These are phyloP conservation scores for Bipolaris victoriae DNA, from an alignment of 2,329 filamentous ascomycete genomes.

Conservation along the genomic window DNA sequence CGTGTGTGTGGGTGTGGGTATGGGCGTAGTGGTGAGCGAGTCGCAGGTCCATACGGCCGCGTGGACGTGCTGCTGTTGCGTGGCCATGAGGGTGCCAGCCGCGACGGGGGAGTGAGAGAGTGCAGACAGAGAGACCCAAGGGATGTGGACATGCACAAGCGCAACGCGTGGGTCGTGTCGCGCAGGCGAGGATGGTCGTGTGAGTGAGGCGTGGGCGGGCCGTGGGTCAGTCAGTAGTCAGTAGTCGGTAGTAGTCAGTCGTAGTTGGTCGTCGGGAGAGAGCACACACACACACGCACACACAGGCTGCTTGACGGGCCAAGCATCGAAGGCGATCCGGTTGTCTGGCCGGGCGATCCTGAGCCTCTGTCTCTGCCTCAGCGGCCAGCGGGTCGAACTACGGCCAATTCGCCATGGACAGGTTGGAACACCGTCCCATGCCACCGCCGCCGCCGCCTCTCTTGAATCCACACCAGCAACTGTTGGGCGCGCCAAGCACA, in stretches of 20 bases:
- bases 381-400: background rate
- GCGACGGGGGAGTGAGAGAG: slow-evolving; percentile 20
- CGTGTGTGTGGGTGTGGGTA: slow-evolving; percentile 4
- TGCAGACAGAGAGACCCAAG: slow-evolving; percentile 31
- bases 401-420: background rate
- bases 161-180: slow-evolving; percentile 32
- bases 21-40: slow-evolving; percentile 6
- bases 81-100: slow-evolving; percentile 37
- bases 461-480: background rate
- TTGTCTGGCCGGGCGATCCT: slow-evolving; percentile 15
- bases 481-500: background rate
- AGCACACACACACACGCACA: background rate
- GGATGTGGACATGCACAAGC: slow-evolving; percentile 38
- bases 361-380: background rate
- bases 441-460: background rate
- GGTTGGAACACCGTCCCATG: background rate
- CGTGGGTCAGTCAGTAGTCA: slow-evolving; percentile 3
- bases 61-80: slow-evolving; percentile 22
- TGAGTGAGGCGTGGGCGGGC: slow-evolving; percentile 23
- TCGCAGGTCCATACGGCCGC: slow-evolving; percentile 27
- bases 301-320: slow-evolving; percentile 10
- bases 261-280: background rate
- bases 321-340: slow-evolving; percentile 18
- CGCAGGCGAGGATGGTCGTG: slow-evolving; percentile 32
- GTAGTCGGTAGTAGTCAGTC: background rate